A percentile compares a stretch with the other conserved stretches of the same genome.
These are phyloP conservation scores for Oenanthe sinensis DNA, from an alignment of 129 eudicot genomes.

Conservation along the genomic window DNA sequence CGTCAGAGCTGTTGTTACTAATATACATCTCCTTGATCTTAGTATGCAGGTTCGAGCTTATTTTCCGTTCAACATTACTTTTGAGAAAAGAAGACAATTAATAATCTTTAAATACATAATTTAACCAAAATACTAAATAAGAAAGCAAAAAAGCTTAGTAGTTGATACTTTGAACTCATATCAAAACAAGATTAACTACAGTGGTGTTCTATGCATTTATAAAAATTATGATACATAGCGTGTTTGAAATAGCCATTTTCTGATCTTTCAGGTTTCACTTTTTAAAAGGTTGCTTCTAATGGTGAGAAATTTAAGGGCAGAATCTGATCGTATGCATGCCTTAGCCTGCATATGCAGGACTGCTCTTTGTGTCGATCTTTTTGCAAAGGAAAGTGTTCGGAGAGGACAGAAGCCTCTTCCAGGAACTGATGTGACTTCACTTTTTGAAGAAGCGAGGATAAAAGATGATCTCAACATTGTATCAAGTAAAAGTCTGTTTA, in stretches of 20 bases:
- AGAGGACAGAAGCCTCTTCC: conserved; percentile 95
- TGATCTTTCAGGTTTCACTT: conserved; percentile 55
- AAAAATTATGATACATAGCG: neutral
- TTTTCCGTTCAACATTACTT: neutral
- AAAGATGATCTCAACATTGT: conserved; percentile 79
- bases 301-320: conserved; percentile 96
- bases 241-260: conserved; percentile 4
- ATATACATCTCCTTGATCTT: conserved; percentile 86
- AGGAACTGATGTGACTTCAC: conserved; percentile 92
- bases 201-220: neutral
- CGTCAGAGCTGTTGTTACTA: conserved; percentile 88
- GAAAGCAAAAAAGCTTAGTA: neutral
- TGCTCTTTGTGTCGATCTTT: conserved; percentile 93
- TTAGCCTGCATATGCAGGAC: conserved; percentile 95
- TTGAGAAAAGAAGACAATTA: neutral
- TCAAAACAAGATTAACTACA: neutral
- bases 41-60: conserved; percentile 77
- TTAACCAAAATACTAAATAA: too few species aligned
- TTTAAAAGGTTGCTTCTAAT: conserved; percentile 87
- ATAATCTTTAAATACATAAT: neutral
- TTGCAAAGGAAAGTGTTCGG: conserved; percentile 86
- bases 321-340: conserved; percentile 97
- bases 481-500: conserved; percentile 75
- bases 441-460: conserved; percentile 74
- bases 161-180: neutral